Base-by-base conservation (phyloP, 495 filamentous ascomycete species). In the Annulohypoxylon nitens region DNA sequence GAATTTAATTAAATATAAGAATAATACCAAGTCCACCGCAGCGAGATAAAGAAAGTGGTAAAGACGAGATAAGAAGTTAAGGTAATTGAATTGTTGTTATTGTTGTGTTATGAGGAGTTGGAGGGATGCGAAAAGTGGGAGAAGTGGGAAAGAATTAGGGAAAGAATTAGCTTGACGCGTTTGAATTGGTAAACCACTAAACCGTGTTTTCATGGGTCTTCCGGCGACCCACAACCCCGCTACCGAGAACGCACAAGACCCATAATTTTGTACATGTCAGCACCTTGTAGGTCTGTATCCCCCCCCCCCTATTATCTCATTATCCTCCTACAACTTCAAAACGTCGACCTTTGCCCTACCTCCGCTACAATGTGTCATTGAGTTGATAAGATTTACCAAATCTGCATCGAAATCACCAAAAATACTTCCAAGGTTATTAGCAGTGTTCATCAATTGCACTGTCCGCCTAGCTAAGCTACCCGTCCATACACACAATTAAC, bases 111-210 rank as follows among this genome's bases (percentile, higher is more conserved):
- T 64, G 51, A 53, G 36, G 23, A 30, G 30, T 30, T 30, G 39
- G 57, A 41, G 26, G 11, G 16, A 14, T 36, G 33, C 25, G 37
- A 23, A 23, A 14, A 37, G 23, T 12, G 34, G 43, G 20, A 39
- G 48, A 47, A 61, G 39, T 63, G 62, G 39, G 60, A 53, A 60
- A 48, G 39, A 57, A 60, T 30, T 30, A 30, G 5, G 30, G 30
- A 30, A 30, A 6, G 30, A 30, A 30, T 30, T 30, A 75, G 72
- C 72, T 75, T 71, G 73, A 75, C 73, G 73, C 73, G 73, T 75
- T 45, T 45, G 60, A 69, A 66, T 41, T 36, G 2, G 11, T n/a
- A 14, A 23, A 12, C n/a, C 73, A 14, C 23, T n/a, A 11, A 26
- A n/a, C 16, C 73, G 69, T 73, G 73, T 75, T 72, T 69, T 33